phyloP scores from a whole-genome alignment of 2,329 filamentous ascomycete genomes.

The Exophiala sp. region DNA sequence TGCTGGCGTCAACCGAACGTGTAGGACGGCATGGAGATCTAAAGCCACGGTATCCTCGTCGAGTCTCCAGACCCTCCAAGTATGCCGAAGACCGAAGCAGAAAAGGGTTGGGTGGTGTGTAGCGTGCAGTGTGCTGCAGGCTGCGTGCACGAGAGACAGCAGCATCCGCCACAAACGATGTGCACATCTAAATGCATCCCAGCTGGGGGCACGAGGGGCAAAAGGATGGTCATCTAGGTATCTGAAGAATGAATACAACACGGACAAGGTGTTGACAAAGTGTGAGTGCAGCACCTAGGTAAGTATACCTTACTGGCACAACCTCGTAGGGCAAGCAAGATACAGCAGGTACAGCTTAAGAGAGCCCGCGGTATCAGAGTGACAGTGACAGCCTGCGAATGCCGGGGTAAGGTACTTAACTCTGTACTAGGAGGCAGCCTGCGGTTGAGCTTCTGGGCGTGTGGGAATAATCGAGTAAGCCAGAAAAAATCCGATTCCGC shows the following conservation, averaged over 20 bases:
- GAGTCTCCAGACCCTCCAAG: slow-evolving; percentile 5
- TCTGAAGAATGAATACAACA: background rate
- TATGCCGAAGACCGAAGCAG: background rate
- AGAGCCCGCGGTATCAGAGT: too few species aligned
- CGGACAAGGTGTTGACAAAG: background rate
- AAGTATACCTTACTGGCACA: too few species aligned
- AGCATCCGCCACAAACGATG: background rate
- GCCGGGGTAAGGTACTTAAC: background rate
- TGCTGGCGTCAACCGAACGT: background rate
- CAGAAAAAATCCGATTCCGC: slow-evolving; percentile 7
- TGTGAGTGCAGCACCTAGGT: too few species aligned
- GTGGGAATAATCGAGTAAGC: slow-evolving; percentile 4
- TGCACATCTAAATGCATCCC: background rate
- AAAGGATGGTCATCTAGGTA: background rate
- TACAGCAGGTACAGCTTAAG: too few species aligned
- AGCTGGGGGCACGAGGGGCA: background rate
- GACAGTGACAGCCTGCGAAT: background rate
- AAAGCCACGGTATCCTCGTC: slow-evolving; percentile 17
- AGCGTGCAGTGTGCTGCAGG: background rate
- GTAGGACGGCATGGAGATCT: slow-evolving; percentile 8
- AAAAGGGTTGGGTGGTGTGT: background rate
- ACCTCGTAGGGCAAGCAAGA: too few species aligned
- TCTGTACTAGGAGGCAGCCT: too few species aligned
- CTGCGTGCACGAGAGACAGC: slow-evolving; percentile 7
- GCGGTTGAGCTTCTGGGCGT: too few species aligned